A percentile compares a stretch with the other conserved stretches of the same genome.
Evolutionary conservation across 495 filamentous ascomycete species (phyloP).

Genomic region (Tricharina praecox): DNA sequence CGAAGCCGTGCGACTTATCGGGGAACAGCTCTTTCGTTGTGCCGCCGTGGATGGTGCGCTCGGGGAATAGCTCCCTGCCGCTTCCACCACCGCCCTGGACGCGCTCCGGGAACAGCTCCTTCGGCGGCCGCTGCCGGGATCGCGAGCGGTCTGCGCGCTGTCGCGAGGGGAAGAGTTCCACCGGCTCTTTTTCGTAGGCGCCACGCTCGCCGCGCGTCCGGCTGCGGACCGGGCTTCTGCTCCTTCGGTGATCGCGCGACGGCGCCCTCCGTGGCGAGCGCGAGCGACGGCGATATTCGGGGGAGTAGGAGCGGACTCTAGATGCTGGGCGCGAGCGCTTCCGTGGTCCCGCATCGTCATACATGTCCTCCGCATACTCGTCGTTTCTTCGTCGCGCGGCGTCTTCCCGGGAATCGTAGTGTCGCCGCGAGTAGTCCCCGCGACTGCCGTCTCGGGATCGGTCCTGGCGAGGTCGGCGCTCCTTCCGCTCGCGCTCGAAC

Average conservation of each 20-base stretch:
- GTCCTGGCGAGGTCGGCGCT: constrained; percentile 22
- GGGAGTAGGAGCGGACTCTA: background rate
- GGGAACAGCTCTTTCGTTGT: no score
- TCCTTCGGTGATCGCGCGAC: background rate
- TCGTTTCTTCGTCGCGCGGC: constrained; percentile 16
- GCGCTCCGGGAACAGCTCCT: constrained; percentile 4
- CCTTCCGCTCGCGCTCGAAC: constrained; percentile 28
- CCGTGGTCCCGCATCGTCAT: constrained; percentile 16
- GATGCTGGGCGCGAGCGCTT: background rate
- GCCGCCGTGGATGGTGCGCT: background rate
- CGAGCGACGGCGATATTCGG: background rate
- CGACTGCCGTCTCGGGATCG: constrained; percentile 30
- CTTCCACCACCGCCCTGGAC: no score
- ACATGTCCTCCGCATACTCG: constrained; percentile 14
- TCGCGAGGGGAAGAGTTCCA: constrained; percentile 2
- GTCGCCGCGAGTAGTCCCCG: constrained; percentile 19
- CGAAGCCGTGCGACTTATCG: no score
- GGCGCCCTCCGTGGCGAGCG: background rate
- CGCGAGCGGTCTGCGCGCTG: background rate
- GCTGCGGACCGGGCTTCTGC: background rate
- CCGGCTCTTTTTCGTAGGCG: background rate
- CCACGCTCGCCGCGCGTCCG: no score
- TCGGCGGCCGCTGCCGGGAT: background rate
- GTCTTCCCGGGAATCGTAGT: constrained; percentile 16
- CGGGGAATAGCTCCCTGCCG: background rate